Evolutionary conservation across 805 yeast genomes (phyloP), one percentile per base, ranked within the genome.

Genomic region (Sugiyamaella smithiae): DNA sequence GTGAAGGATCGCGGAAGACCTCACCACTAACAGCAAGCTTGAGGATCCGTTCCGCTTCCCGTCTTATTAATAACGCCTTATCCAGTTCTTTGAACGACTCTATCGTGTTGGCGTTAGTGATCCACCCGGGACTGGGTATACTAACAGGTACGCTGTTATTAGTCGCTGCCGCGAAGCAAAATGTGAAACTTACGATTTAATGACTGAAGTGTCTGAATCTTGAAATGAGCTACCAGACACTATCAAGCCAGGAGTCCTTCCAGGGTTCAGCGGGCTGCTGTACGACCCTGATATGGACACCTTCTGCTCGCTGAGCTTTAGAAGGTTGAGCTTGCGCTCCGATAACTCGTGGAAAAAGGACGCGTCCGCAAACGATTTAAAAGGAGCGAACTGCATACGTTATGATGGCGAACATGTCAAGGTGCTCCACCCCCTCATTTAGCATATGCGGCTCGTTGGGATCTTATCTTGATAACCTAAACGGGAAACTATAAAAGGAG

Each of bases 321-420:
- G 75, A 29, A 81, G 77, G 52, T 88, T 84, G 40, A 93, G 74
- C 62, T 93, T 93, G 56, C 81, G 65, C 41, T 80, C 77, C 0
- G 95, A 76, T 8, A 93, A 73, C 55, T 77, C 77, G 36, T 84
- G 82, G 69, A 91, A 93, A 65, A 93, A 93, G 0, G 96, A 78
- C 0, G 96, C 80, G 60, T 91, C 97, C 19, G 86, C 82, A 63
- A 85, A 85, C 1, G 96, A 83, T 49, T 78, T 81, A 17, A 81
- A 65, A 0, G 85, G 76, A 1, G 76, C 67, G 57, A 71, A 79
- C 46, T 67, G 72, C 19, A 67, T 46, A 35, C 11, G 14, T 29
- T 16, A 29, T n/a, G 33, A n/a, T 29, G 33, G 33, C n/a, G n/a
- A n/a, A 29, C 33, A 29, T n/a, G 14, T 29, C 33, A n/a, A 29